A percentile compares a stretch with the other conserved stretches of the same genome.
phyloP scores from a whole-genome alignment of 108 stramenopile species.

The Cyclotella cryptica region DNA sequence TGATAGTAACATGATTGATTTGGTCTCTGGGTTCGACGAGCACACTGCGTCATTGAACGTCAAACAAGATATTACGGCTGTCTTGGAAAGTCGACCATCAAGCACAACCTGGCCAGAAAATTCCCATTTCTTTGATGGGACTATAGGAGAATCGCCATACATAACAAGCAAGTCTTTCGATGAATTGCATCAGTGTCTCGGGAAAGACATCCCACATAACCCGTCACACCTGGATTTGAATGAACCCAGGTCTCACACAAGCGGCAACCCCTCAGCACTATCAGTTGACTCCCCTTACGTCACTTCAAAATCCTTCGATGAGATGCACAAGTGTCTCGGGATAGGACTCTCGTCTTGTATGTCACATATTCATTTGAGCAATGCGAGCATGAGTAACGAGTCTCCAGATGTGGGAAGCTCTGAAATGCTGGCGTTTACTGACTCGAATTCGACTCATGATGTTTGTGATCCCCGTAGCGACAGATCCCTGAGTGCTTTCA shows the following conservation, averaged over 20 bases:
- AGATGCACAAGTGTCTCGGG: conserved; percentile 1
- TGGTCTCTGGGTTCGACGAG: conserved; percentile 48
- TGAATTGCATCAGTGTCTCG: conserved; percentile 41
- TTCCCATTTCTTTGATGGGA: conserved; percentile 37
- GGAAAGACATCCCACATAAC: conserved; percentile 22
- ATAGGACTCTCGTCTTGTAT: background rate
- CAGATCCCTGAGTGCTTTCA: conserved; percentile 9
- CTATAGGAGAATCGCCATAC: conserved; percentile 44
- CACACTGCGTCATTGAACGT: conserved; percentile 33
- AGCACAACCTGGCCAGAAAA: conserved; percentile 32
- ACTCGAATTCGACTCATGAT: background rate
- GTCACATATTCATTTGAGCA: conserved; percentile 9
- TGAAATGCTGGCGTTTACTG: background rate
- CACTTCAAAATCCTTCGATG: conserved; percentile 19
- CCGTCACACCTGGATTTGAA: conserved; percentile 44
- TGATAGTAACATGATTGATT: conserved; percentile 37
- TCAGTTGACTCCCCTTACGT: conserved; percentile 15
- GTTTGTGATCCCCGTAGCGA: background rate
- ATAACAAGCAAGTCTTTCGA: conserved; percentile 54
- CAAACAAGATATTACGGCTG: conserved; percentile 5
- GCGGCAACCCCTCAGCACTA: background rate
- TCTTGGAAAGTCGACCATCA: conserved; percentile 24
- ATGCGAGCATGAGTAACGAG: background rate
- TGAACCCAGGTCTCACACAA: background rate
- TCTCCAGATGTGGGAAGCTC: background rate